Evolutionary conservation across 2,329 filamentous ascomycete genomes (phyloP).

Genomic region (Didymella keratinophila): DNA sequence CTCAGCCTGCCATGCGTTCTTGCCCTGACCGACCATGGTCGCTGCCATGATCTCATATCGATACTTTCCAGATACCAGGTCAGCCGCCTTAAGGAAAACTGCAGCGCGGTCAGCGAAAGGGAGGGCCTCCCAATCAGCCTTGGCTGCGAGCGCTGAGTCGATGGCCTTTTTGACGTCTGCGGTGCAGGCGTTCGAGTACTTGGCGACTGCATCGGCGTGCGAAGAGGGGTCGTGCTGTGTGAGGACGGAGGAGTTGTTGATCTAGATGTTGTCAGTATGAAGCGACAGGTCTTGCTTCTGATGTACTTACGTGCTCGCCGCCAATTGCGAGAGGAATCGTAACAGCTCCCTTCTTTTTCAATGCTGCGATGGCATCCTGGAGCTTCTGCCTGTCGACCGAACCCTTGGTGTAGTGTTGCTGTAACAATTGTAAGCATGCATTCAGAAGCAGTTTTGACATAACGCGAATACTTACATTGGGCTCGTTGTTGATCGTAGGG

Average conservation of each 20-base stretch:
- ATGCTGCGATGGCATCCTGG: constrained; percentile 72
- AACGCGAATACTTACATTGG: constrained; percentile 73
- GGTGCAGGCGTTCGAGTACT: constrained; percentile 81
- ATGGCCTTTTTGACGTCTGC: constrained; percentile 82
- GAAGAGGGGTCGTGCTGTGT: constrained; percentile 84
- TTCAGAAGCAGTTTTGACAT: rapidly evolving
- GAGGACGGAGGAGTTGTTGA: constrained; percentile 70
- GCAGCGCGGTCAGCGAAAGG: constrained; percentile 91
- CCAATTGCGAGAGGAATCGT: constrained; percentile 84
- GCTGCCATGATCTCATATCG: constrained; percentile 95
- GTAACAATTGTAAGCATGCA: constrained; percentile 21
- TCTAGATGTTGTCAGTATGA: constrained; percentile 53
- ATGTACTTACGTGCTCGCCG: constrained; percentile 73
- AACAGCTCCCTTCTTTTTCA: constrained; percentile 74
- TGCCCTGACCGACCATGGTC: constrained; percentile 95
- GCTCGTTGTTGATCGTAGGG: constrained; percentile 87
- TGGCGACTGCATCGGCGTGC: constrained; percentile 78
- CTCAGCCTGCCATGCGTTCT: constrained; percentile 99
- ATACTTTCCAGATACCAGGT: constrained; percentile 90
- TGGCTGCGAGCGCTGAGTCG: constrained; percentile 82
- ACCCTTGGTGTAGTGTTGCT: constrained; percentile 90
- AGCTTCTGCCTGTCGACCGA: constrained; percentile 81
- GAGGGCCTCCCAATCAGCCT: constrained; percentile 82
- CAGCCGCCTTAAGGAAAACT: constrained; percentile 94
- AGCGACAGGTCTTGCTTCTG: not conserved